Conservation (phyloP, 192 early-diverging fungal species). For the Phycomyces blakesleeanus region DNA sequence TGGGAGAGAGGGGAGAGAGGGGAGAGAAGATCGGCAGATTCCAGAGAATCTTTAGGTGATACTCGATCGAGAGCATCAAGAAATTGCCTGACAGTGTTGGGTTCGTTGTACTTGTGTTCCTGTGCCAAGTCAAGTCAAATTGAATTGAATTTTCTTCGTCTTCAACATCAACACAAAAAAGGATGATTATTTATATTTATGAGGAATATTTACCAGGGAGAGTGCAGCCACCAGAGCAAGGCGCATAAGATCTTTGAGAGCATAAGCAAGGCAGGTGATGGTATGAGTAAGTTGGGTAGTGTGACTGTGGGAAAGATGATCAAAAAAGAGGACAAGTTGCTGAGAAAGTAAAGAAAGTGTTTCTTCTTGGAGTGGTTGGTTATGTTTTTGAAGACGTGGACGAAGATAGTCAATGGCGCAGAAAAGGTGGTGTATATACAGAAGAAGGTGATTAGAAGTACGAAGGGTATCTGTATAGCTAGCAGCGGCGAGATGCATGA, state of each 20-base stretch:
- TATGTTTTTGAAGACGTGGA: neutral
- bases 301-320: conserved; percentile 47
- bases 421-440: conserved; percentile 81
- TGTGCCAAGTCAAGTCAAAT: no score
- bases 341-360: neutral
- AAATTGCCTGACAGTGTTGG: no score
- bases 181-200: no score
- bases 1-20: no score
- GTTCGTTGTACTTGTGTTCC: no score
- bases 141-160: neutral
- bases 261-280: conserved; percentile 86
- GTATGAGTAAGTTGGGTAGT: conserved; percentile 81
- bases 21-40: no score
- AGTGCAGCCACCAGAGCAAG: conserved; percentile 83
- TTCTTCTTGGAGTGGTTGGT: neutral
- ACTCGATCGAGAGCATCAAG: no score
- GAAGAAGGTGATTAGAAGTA: conserved; percentile 72
- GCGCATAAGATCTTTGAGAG: conserved; percentile 86
- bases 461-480: conserved; percentile 63
- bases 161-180: no score
- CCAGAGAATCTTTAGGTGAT: no score
- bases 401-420: conserved; percentile 60
- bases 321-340: neutral
- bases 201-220: conserved; percentile 57
- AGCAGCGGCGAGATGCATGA: conserved; percentile 70